These are phyloP conservation scores for Dorcoceras hygrometricum DNA, from an alignment of 257 asterid species.

Conservation along the genomic window DNA sequence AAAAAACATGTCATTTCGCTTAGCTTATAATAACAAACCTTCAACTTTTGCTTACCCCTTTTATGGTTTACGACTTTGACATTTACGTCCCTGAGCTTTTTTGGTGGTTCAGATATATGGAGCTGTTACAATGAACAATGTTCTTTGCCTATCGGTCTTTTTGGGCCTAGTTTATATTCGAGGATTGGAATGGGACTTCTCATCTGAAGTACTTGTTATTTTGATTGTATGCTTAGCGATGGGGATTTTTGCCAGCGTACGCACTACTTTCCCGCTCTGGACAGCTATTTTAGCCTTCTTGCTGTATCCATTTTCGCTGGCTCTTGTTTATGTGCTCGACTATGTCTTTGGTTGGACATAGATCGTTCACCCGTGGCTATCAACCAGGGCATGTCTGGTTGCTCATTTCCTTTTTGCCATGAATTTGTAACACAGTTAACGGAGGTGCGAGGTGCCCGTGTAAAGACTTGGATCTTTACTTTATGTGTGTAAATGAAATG, in stretches of 20 bases:
- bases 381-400: neutral
- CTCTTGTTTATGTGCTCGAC: conserved; percentile 82
- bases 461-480: neutral
- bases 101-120: conserved; percentile 62
- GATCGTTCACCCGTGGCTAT: neutral
- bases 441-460: neutral
- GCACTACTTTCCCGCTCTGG: conserved; percentile 86
- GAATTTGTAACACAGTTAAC: neutral
- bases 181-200: conserved; percentile 87
- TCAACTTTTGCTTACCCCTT: neutral
- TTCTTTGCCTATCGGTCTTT: conserved; percentile 79
- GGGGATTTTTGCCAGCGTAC: conserved; percentile 73
- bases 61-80: neutral
- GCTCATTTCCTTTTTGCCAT: neutral
- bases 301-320: conserved; percentile 79
- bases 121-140: conserved; percentile 89
- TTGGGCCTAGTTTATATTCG: conserved; percentile 69
- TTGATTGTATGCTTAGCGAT: conserved; percentile 77
- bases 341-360: conserved; percentile 83
- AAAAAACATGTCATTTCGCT: neutral
- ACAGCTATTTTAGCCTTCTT: conserved; percentile 61
- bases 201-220: conserved; percentile 85
- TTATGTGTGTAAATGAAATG: neutral
- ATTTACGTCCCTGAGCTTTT: neutral
- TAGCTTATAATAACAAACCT: neutral